Base-by-base conservation (phyloP, 129 eudicot species). In the Centrapalus pauciflorus region DNA sequence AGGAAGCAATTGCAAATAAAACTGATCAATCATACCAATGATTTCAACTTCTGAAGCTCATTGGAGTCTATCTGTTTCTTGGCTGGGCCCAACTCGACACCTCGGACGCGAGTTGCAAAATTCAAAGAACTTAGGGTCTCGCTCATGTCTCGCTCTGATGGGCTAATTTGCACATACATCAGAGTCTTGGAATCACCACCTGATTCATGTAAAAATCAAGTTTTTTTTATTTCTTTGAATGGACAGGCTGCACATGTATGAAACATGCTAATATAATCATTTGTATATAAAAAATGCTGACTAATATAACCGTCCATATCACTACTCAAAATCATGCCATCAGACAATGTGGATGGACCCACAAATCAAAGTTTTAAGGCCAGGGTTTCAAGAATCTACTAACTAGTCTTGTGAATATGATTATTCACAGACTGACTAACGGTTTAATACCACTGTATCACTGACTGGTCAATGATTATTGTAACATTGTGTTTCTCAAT, bases 161-260 rank as follows among this genome's bases (percentile, higher is more conserved):
- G 84, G 61, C 84, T 80, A 33, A 80, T 69, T 70, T 80, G 84
- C 27, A 75, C 84, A 70, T 63, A 75, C 84, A 75, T 80, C 17
- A 75, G 43, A 16, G 81, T 65, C 63, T 80, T 80, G 27, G 77
- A 80, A 60, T 80, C 80, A 41, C 81, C 84, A 43, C 83, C 83
- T 73, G 58, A 35, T 45, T 24, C 45, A 63, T 33, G 23, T 16
- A 59, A 75, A 52, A 46, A 24, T 30, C n/a, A 24, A 9, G 38
- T 5, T 21, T 23, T 40, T 24, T 58, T 51, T 51, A 20, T 51
- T 51, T 14, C 2, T 32, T 32, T 32, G 4, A 32, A 32, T 8
- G n/a, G n/a, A 32, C 1, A 32, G 37, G 7, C 37, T 32, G 37
- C 37, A 32, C 37, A 32, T 32, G 37, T 1, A 48, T 46, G 54